Percentiles rank a stretch among this genome's conserved stretches.
phyloP scores from a whole-genome alignment of 108 stramenopile species.

The Schizochytrium sp. region DNA sequence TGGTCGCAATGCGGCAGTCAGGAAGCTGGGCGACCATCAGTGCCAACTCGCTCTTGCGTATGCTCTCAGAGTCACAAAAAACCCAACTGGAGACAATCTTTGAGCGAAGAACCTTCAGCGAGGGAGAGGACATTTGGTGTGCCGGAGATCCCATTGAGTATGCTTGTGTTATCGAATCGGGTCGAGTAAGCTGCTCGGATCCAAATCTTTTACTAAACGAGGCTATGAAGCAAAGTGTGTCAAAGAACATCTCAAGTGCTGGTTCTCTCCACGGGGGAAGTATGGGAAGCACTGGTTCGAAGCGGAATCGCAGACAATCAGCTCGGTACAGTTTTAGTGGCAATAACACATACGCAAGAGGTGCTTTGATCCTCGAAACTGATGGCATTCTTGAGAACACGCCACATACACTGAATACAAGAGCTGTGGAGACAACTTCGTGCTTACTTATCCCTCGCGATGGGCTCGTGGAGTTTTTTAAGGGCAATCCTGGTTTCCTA shows the following conservation, averaged over 20 bases:
- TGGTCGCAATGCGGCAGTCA: constrained; percentile 57
- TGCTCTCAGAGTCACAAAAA: constrained; percentile 61
- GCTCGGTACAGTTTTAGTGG: constrained; percentile 26
- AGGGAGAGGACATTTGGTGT: constrained; percentile 52
- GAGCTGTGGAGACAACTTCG: not conserved
- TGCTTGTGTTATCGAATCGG: constrained; percentile 49
- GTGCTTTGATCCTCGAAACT: constrained; percentile 61
- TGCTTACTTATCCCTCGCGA: constrained; percentile 60
- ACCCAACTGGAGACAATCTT: constrained; percentile 64
- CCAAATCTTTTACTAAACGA: not conserved
- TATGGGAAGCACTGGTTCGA: not conserved
- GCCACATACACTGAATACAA: constrained; percentile 22
- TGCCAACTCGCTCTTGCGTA: constrained; percentile 49
- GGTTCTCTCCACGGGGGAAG: not conserved
- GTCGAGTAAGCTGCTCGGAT: constrained; percentile 35
- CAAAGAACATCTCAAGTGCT: no score
- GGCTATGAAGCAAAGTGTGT: no score
- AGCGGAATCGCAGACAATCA: not conserved
- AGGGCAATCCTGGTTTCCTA: constrained; percentile 68
- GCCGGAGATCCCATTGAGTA: constrained; percentile 12
- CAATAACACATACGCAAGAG: not conserved
- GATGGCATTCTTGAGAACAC: constrained; percentile 58
- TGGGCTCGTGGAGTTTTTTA: constrained; percentile 65
- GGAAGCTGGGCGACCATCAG: constrained; percentile 54
- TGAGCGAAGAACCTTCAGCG: constrained; percentile 14